Evolutionary conservation across 371 early-diverging fungal species (phyloP), one percentile per base, ranked within the genome.

Genomic region (Mucor saturninus): DNA sequence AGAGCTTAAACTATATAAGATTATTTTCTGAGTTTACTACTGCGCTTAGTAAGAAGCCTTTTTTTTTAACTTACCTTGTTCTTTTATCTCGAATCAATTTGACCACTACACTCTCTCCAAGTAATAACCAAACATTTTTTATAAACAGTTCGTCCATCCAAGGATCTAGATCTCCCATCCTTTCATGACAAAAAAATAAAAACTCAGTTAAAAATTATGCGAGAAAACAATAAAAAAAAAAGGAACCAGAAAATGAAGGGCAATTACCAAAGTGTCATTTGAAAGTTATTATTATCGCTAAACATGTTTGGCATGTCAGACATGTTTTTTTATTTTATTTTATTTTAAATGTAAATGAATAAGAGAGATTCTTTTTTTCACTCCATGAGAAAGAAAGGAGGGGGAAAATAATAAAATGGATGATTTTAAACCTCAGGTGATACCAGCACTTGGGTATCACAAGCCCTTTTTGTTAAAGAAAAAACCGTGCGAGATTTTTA

Each of bases 111-210:
- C 72, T 61, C 68, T 92, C 91, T 31, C 92, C 92, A 37, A 86
- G 56, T 21, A 67, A 72, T 30, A 72, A 79, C 94, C 93, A 94
- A 4, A 90, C 64, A 67, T 88, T 83, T 26, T 82, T 76, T 51
- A 94, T 74, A 73, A 79, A 93, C 52, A 78, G 80, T 59, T 91
- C 93, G 74, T 90, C 91, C 93, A 92, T 92, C 93, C 94, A 93
- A 7, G 86, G 81, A 61, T 93, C 93, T 21, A 94, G 78, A 59
- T 92, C 92, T 55, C 92, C 92, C 92, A 91, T 91, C 92, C 92
- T 81, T 46, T 21, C 21, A 13, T 14, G 43, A 11, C 13, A 45
- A 14, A 45, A 45, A 45, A 70, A 30, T 37, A 4, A 31, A 39
- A 42, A 39, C 10, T 50, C 28, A 48, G 30, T 31, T 49, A 9